Evolutionary conservation across 805 yeast genomes (phyloP).

Genomic region (Isabelozyma rhagii): DNA sequence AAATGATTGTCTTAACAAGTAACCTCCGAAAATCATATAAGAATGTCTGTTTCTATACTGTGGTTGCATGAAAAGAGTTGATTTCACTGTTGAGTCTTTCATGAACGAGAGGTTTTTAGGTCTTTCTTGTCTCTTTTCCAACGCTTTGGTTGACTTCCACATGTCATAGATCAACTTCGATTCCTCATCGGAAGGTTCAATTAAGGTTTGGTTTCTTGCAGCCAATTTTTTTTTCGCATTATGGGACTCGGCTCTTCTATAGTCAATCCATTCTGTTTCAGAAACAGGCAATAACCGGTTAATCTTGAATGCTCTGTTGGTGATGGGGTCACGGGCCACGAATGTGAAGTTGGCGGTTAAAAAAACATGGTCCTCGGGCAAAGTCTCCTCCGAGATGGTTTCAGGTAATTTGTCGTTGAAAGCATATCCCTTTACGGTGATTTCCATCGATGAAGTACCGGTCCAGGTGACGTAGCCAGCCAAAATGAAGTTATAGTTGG

Average conservation of each 20-base stretch:
- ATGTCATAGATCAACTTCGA: slow-evolving; percentile 70
- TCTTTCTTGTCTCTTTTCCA: slow-evolving; percentile 29
- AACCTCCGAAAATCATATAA: slow-evolving; percentile 94
- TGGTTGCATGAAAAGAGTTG: slow-evolving; percentile 92
- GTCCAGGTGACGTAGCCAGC: slow-evolving; percentile 96
- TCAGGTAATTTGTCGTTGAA: slow-evolving; percentile 54
- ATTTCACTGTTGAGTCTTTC: slow-evolving; percentile 67
- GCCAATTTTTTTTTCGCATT: slow-evolving; percentile 81
- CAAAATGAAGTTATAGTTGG: slow-evolving; percentile 69
- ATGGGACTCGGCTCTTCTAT: slow-evolving; percentile 84
- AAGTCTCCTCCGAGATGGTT: slow-evolving; percentile 51
- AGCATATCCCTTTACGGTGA: slow-evolving; percentile 83
- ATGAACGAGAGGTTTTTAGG: slow-evolving; percentile 59
- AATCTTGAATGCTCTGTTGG: slow-evolving; percentile 86
- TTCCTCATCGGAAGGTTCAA: slow-evolving; percentile 68
- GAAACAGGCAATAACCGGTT: slow-evolving; percentile 74
- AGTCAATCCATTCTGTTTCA: slow-evolving; percentile 78
- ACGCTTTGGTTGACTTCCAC: slow-evolving; percentile 48
- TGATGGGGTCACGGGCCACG: slow-evolving; percentile 91
- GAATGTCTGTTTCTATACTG: slow-evolving; percentile 94
- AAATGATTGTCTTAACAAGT: slow-evolving; percentile 84
- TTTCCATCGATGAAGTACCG: slow-evolving; percentile 94
- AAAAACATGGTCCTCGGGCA: slow-evolving; percentile 68
- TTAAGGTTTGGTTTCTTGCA: slow-evolving; percentile 61
- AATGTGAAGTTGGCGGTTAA: slow-evolving; percentile 90